These are phyloP conservation scores for Dianthus caryophyllus DNA, from an alignment of 148 eudicot genomes.

Conservation along the genomic window DNA sequence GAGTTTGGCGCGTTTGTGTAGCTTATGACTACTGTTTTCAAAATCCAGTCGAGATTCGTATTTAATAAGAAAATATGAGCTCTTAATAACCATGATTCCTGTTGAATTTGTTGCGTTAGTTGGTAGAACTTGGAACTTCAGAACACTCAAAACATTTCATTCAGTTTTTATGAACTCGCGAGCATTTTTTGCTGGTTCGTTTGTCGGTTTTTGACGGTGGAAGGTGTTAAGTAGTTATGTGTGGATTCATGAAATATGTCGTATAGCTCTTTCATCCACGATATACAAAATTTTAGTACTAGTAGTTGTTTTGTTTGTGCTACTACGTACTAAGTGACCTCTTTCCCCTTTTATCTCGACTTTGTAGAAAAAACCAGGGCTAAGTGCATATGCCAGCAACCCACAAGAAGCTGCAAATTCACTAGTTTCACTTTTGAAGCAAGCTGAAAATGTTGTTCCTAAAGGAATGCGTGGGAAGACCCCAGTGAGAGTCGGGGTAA, in stretches of 20 bases:
- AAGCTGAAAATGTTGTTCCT: constrained; percentile 72
- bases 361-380: constrained; percentile 74
- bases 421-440: constrained; percentile 51
- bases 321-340: not conserved
- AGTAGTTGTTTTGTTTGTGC: not conserved
- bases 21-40: not conserved
- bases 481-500: constrained; percentile 91
- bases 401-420: constrained; percentile 87
- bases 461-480: constrained; percentile 56
- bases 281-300: not conserved
- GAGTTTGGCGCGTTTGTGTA: constrained; percentile 1
- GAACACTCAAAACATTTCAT: not conserved
- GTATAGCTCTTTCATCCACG: not conserved
- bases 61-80: not conserved
- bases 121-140: not conserved
- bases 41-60: not conserved
- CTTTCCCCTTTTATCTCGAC: not conserved
- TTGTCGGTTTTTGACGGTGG: not conserved
- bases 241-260: constrained; percentile 1
- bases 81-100: not conserved
- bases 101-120: not conserved
- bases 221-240: not conserved
- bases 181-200: not conserved
- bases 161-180: not conserved
- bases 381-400: constrained; percentile 72